Evolutionary conservation across 345 rosid genomes (phyloP).

Genomic region (Geranium brycei): DNA sequence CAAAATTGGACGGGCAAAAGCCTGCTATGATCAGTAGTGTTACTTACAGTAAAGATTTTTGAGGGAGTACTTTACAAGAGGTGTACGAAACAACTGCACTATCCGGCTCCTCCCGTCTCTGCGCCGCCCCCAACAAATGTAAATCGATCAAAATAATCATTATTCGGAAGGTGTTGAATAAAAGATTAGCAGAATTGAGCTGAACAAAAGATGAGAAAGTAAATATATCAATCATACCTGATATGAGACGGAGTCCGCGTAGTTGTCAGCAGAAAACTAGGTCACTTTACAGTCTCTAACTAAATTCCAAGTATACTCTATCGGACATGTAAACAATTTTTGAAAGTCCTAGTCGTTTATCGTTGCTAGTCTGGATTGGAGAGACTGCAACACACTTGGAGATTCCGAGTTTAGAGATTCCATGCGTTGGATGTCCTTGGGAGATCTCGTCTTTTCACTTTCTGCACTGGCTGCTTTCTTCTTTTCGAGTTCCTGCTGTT

Average conservation of each 20-base stretch:
- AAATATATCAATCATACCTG: neutral
- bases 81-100: neutral
- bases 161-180: too few relatives aligned
- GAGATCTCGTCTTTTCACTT: constrained; percentile 26
- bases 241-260: neutral
- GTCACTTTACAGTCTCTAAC: neutral
- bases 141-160: neutral
- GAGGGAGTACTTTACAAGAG: neutral
- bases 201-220: neutral
- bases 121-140: neutral
- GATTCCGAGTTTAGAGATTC: constrained; percentile 27
- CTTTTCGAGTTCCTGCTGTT: constrained; percentile 55
- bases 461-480: constrained; percentile 44
- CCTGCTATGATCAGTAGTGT: neutral
- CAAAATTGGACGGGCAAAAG: neutral
- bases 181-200: neutral
- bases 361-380: constrained; percentile 16
- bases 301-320: too few relatives aligned
- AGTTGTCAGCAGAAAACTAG: neutral
- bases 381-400: constrained; percentile 8
- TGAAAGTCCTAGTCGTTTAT: too few relatives aligned
- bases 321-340: too few relatives aligned
- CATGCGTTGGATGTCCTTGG: constrained; percentile 5
- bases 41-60: neutral
- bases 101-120: neutral